Evolutionary conservation across 1,139 yeast genomes (phyloP).

Genomic region (Taiozyma sp.): DNA sequence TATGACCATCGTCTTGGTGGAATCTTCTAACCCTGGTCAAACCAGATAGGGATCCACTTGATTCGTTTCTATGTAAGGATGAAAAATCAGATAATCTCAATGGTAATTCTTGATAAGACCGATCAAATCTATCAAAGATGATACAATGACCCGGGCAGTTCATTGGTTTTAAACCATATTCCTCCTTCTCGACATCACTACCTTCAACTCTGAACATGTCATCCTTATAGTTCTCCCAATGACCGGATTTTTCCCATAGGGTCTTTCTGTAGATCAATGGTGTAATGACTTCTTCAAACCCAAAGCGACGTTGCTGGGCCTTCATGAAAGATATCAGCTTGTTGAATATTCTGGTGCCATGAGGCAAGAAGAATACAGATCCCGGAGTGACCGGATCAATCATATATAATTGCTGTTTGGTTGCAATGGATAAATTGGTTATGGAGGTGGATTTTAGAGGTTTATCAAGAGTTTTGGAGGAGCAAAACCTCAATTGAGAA

Average conservation of each 20-base stretch:
- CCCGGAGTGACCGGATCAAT: slow-evolving; percentile 85
- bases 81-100: slow-evolving; percentile 89
- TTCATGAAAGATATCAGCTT: slow-evolving; percentile 78
- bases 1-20: slow-evolving; percentile 99
- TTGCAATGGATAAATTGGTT: slow-evolving; percentile 46
- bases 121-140: slow-evolving; percentile 74
- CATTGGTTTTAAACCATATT: slow-evolving; percentile 92
- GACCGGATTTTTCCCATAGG: slow-evolving; percentile 91
- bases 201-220: slow-evolving; percentile 83
- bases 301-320: slow-evolving; percentile 66
- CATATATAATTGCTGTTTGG: slow-evolving; percentile 66
- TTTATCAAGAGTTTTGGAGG: background rate
- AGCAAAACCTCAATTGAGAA: background rate
- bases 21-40: slow-evolving; percentile 92
- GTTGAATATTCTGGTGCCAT: slow-evolving; percentile 85
- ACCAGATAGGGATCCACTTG: slow-evolving; percentile 92
- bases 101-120: slow-evolving; percentile 89
- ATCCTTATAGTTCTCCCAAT: slow-evolving; percentile 91
- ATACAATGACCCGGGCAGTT: slow-evolving; percentile 98
- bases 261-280: slow-evolving; percentile 85
- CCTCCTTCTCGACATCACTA: slow-evolving; percentile 42
- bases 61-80: slow-evolving; percentile 92
- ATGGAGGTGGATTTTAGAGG: slow-evolving; percentile 12
- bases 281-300: slow-evolving; percentile 89
- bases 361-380: slow-evolving; percentile 82